phyloP scores from a whole-genome alignment of 2,329 filamentous ascomycete genomes.

The Neofusicoccum parvum region DNA sequence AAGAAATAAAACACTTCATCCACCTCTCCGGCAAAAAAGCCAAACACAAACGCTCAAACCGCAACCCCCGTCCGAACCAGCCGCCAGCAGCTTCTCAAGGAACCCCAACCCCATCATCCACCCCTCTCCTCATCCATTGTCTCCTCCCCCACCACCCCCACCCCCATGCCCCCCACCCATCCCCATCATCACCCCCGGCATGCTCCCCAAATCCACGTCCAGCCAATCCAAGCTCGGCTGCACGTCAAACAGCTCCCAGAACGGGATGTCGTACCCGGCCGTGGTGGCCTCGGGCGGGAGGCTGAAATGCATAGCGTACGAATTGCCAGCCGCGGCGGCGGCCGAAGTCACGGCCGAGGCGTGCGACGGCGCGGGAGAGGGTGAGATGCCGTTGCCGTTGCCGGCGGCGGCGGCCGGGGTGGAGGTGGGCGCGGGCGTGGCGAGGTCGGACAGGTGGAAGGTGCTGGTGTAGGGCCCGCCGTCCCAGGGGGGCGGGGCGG shows the following conservation, averaged over 20 bases:
- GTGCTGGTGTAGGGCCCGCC: background rate
- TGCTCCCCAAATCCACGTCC: conserved; percentile 31
- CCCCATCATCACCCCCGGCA: background rate
- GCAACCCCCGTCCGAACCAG: no score
- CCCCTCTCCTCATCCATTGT: background rate
- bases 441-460: conserved; percentile 8
- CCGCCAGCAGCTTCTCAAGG: no score
- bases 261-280: conserved; percentile 21
- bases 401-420: background rate
- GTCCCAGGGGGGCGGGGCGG: background rate
- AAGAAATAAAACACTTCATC: no score
- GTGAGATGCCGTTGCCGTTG: background rate
- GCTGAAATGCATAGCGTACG: background rate
- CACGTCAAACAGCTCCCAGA: conserved; percentile 38
- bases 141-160: background rate
- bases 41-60: no score
- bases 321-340: no score
- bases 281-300: background rate
- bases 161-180: background rate
- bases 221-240: conserved; percentile 39
- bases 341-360: background rate
- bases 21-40: no score
- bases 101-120: no score
- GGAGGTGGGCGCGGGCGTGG: background rate
- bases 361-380: background rate